These are phyloP conservation scores for Verticillium dahliae DNA, from an alignment of 2,329 filamentous ascomycete species.

Conservation along the genomic window DNA sequence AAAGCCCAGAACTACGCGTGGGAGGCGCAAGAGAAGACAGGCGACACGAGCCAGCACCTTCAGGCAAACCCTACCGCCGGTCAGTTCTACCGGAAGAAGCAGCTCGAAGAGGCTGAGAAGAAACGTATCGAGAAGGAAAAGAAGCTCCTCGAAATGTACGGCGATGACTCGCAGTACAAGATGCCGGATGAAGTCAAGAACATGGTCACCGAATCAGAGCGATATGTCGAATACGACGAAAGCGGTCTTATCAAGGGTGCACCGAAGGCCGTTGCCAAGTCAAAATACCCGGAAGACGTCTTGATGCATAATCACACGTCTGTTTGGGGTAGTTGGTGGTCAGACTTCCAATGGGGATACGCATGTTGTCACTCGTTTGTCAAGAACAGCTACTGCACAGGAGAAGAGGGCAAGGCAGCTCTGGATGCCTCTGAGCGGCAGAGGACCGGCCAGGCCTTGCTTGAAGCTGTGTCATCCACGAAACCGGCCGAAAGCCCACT, in stretches of 20 bases:
- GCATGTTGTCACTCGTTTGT: constrained; percentile 88
- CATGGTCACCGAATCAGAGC: constrained; percentile 70
- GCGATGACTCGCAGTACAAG: constrained; percentile 47
- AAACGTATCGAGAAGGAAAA: constrained; percentile 64
- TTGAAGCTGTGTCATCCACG: constrained; percentile 17
- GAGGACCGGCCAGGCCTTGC: constrained; percentile 38
- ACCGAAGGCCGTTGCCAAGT: constrained; percentile 68
- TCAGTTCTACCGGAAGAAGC: constrained; percentile 75
- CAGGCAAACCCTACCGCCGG: constrained; percentile 96
- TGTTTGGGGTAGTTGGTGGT: constrained; percentile 98
- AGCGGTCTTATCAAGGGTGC: constrained; percentile 84
- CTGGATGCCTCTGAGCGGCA: constrained; percentile 69
- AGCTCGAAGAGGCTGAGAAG: constrained; percentile 64
- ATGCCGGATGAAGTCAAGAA: constrained; percentile 54
- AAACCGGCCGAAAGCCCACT: constrained; percentile 21
- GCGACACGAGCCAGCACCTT: constrained; percentile 75
- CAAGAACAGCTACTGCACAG: constrained; percentile 97
- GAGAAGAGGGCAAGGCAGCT: constrained; percentile 76
- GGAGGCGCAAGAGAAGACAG: constrained; percentile 83
- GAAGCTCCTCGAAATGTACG: constrained; percentile 75
- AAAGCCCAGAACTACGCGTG: constrained; percentile 84
- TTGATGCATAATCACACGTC: constrained; percentile 84
- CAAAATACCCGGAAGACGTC: constrained; percentile 88
- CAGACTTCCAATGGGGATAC: constrained; percentile 91
- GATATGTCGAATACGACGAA: constrained; percentile 92